Conservation (phyloP, 306 rosid genomes). For the Chamaecrista fasciculata region DNA sequence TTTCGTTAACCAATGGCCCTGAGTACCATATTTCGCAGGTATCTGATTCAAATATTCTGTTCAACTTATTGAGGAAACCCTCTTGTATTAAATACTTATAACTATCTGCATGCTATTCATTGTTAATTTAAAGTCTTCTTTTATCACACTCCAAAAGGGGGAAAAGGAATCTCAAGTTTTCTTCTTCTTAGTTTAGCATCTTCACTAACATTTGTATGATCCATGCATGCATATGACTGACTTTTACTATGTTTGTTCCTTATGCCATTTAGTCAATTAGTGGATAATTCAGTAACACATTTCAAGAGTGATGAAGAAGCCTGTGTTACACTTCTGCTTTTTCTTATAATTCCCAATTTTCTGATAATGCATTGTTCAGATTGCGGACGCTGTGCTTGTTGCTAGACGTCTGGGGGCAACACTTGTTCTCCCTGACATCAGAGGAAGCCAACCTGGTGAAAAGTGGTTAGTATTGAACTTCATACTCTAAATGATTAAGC, state of each 20-base stretch:
- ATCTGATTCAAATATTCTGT: slow-evolving; percentile 26
- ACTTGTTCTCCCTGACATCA: slow-evolving; percentile 87
- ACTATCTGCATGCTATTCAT: neutral
- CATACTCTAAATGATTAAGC: neutral
- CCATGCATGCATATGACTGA: neutral
- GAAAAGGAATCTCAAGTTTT: neutral
- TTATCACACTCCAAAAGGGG: neutral
- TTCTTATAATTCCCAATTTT: slow-evolving; percentile 11
- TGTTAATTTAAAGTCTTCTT: neutral
- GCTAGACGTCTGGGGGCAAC: slow-evolving; percentile 91
- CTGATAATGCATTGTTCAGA: slow-evolving; percentile 45
- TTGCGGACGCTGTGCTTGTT: slow-evolving; percentile 88
- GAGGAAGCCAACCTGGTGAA: slow-evolving; percentile 96
- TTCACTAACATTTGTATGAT: neutral
- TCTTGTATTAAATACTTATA: neutral
- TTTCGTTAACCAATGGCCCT: slow-evolving; percentile 90
- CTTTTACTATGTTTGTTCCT: neutral
- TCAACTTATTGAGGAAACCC: slow-evolving; percentile 20
- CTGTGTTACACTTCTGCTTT: neutral
- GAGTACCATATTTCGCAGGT: slow-evolving; percentile 98
- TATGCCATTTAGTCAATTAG: neutral
- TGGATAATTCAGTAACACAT: neutral
- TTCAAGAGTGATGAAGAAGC: neutral
- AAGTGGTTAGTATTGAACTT: slow-evolving; percentile 59
- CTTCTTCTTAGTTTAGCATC: slow-evolving; percentile 3